Base-by-base conservation (phyloP, 2,329 filamentous ascomycete genomes). In the Erysiphe pisi region DNA sequence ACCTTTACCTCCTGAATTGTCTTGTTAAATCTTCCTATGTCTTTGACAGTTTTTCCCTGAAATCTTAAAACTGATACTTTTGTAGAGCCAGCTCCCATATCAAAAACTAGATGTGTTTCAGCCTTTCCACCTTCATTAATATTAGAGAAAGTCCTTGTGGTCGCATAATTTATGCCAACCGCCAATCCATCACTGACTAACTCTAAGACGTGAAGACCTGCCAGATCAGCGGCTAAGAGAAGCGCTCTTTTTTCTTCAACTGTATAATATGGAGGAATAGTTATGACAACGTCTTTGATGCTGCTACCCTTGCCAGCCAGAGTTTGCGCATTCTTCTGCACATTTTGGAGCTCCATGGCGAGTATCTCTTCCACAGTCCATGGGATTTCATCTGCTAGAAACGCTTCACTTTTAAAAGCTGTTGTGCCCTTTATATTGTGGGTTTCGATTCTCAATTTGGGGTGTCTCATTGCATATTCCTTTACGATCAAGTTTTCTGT, bases 81-180 rank as follows among this genome's bases (percentile, higher is more conserved):
- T 47, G 94, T 92, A 70, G 93, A 97, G 6, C 95, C 95, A 80
- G 95, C 94, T 80, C 95, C 95, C 94, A 99, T 98, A 82, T 99
- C 95, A 82, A 95, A 99, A 45, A 99, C 89, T 82, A 99, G 84
- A 84, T 99, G 93, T 80, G 94, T 89, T 83, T 99, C 95, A 0
- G 95, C 91, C 84, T 93, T 93, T 79, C 88, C 91, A 77, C 93
- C 93, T 76, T 95, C 90, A 77, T 89, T 91, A 78, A 95, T 86
- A 80, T 89, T 93, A 56, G 94, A 93, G 83, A 98, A 99, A 22
- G 91, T 93, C 81, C 95, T 89, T 81, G 89, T 91, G 43, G 93
- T 97, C 65, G 95, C 95, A 83, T 98, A 99, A 84, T 99, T 96
- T 80, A 99, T 84, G 40, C 93, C 95, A 77, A 99, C 94, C 47